phyloP scores from a whole-genome alignment of 2,329 filamentous ascomycete genomes.

The Sordariomycetes sp. region DNA sequence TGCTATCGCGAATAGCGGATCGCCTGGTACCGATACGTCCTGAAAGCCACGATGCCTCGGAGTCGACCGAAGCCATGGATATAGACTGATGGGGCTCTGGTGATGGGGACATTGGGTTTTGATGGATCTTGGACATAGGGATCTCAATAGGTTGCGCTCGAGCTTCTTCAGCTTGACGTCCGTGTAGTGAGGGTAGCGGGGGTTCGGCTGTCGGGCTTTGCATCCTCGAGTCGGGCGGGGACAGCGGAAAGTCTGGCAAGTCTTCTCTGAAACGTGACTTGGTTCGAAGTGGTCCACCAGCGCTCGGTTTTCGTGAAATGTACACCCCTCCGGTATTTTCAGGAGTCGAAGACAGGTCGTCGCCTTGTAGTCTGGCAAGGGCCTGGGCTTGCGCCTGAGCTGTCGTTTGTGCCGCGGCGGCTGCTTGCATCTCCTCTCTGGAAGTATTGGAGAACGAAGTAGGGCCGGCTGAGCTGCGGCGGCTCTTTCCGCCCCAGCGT shows the following conservation, averaged over 20 bases:
- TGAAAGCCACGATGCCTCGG: conserved; percentile 91
- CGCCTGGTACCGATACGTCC: conserved; percentile 51
- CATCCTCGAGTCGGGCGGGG: conserved; percentile 74
- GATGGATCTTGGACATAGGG: conserved; percentile 27
- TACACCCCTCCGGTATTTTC: conserved; percentile 12
- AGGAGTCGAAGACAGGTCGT: conserved; percentile 13
- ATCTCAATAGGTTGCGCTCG: conserved; percentile 15
- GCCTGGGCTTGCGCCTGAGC: conserved; percentile 21
- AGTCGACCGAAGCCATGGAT: conserved; percentile 89
- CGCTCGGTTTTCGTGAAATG: conserved; percentile 22
- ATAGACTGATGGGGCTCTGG: conserved; percentile 63
- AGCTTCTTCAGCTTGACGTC: conserved; percentile 13
- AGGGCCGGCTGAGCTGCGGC: conserved; percentile 43
- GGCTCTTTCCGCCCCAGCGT: conserved; percentile 53
- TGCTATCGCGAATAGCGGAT: conserved; percentile 32
- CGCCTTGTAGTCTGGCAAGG: conserved; percentile 23
- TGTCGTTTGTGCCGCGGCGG: conserved; percentile 15
- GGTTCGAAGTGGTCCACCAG: conserved; percentile 60
- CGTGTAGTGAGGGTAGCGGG: conserved; percentile 21
- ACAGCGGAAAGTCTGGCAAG: conserved; percentile 74
- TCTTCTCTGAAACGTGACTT: conserved; percentile 91
- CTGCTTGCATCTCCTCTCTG: conserved; percentile 66
- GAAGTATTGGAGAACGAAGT: conserved; percentile 91
- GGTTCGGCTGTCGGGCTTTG: conserved; percentile 64
- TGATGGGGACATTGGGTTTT: conserved; percentile 33